Conservation (phyloP, 1,139 yeast genomes). For the Yamadazyma epiphylla region DNA sequence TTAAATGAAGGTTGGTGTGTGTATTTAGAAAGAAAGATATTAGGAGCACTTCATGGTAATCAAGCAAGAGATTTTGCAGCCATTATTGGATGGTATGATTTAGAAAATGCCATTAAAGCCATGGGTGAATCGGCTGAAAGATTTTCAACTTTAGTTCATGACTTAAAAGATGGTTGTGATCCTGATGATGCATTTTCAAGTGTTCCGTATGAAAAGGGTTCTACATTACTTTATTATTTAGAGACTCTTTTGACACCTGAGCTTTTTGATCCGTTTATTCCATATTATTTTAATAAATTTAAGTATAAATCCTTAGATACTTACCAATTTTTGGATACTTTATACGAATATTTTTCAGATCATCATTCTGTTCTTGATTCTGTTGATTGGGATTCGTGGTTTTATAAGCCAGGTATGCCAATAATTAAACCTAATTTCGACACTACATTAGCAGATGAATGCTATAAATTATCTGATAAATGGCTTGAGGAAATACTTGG, state of each 20-base stretch:
- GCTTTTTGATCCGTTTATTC: slow-evolving; percentile 74
- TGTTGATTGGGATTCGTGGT: slow-evolving; percentile 85
- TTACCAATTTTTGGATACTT: slow-evolving; percentile 71
- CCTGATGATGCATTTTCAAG: slow-evolving; percentile 89
- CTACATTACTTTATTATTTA: slow-evolving; percentile 68
- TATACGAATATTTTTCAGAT: slow-evolving; percentile 60
- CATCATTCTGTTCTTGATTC: slow-evolving; percentile 50
- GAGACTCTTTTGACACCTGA: slow-evolving; percentile 56
- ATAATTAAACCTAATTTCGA: slow-evolving; percentile 74
- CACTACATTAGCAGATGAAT: slow-evolving; percentile 71
- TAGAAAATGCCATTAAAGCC: slow-evolving; percentile 59
- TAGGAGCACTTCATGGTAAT: slow-evolving; percentile 76
- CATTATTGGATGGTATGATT: slow-evolving; percentile 84
- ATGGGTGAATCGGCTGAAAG: slow-evolving; percentile 53
- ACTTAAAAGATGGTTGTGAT: slow-evolving; percentile 61
- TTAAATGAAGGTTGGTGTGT: slow-evolving; percentile 97
- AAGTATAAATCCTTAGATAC: slow-evolving; percentile 73
- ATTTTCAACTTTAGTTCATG: slow-evolving; percentile 66
- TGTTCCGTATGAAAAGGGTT: slow-evolving; percentile 91
- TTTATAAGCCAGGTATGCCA: slow-evolving; percentile 80
- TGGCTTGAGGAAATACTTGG: slow-evolving; percentile 49
- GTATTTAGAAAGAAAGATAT: slow-evolving; percentile 79
- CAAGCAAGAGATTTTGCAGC: slow-evolving; percentile 74
- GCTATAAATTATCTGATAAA: slow-evolving; percentile 58
- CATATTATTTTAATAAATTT: slow-evolving; percentile 68